These are phyloP conservation scores for Neonectria sp. DNA, from an alignment of 2,329 filamentous ascomycete species.

Conservation along the genomic window DNA sequence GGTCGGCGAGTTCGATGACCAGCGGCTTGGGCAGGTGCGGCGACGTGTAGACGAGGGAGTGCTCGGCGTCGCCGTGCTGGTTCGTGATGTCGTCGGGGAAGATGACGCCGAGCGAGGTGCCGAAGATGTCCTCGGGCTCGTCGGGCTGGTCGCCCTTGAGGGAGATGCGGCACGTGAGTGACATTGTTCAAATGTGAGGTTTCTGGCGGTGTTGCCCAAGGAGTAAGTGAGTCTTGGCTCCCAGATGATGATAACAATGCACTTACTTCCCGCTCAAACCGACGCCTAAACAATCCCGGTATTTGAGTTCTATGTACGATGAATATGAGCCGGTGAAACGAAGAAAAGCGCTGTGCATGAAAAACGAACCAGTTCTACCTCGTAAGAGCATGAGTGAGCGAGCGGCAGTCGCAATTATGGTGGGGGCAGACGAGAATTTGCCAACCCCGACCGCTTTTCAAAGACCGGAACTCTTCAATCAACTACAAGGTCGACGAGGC, in stretches of 20 bases:
- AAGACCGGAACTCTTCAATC: too few species aligned
- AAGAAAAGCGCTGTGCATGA: background rate
- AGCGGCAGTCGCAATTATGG: conserved; percentile 4
- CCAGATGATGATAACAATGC: background rate
- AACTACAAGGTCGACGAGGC: too few species aligned
- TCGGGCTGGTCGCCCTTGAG: conserved; percentile 38
- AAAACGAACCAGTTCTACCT: background rate
- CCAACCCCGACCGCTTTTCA: conserved; percentile 27
- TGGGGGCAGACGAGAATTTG: conserved; percentile 27
- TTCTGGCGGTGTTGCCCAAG: background rate
- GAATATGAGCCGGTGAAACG: background rate
- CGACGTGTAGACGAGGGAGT: conserved; percentile 72
- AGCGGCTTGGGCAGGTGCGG: conserved; percentile 63
- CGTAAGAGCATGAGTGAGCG: background rate
- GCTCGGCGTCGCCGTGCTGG: conserved; percentile 75
- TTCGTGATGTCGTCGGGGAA: conserved; percentile 78
- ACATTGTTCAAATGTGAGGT: conserved; percentile 54
- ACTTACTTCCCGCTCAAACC: background rate
- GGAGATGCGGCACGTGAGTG: conserved; percentile 57
- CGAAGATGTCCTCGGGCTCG: conserved; percentile 72
- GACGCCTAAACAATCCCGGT: background rate
- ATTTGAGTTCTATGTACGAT: background rate
- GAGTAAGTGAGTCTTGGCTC: background rate
- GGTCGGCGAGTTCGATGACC: conserved; percentile 63
- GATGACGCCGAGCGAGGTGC: conserved; percentile 71